Evolutionary conservation across 2,329 filamentous ascomycete genomes (phyloP), one percentile per base, ranked within the genome.

Genomic region (Ceratocystis cubensis): DNA sequence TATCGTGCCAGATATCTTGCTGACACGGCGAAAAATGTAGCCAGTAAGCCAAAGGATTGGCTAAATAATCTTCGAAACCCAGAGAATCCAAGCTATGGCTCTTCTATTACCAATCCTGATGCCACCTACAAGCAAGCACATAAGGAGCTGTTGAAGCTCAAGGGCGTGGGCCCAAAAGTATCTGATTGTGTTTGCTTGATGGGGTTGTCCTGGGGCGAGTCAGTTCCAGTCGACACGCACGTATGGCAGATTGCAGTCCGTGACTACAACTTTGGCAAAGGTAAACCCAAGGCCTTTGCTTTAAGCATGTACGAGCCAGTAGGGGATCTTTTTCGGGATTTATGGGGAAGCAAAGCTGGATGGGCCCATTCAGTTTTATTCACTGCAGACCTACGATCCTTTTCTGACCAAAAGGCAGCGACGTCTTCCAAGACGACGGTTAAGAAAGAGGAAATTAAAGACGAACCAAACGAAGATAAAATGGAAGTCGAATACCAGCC

Each of bases 361-460:
- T 99, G 95, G 95, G 94, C 95, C 8, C 94, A 99, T 77, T 96
- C 90, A 2, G 94, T 99, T 7, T 80, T 99, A 13, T 99, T 99
- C 73, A 96, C 94, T 0, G 95, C 94, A 0, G 92, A 99, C 73
- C 75, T 99, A 66, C 88, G 85, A 72, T 84, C 89, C 0, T 97
- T 97, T 72, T 87, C 91, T 0, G 88, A 89, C 70, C 81, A 82
- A 59, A 77, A 68, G 48, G 53, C 64, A 13, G 61, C 22, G 1
- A n/a, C 37, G 20, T 61, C 28, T 45, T 5, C 70, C 1, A 67
- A 69, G 62, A 66, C 50, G 3, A 65, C 70, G 8, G 62, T 69
- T 15, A 72, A 61, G 57, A 66, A 72, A 45, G 48, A 69, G 5
- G 71, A 73, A 53, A 70, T 72, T 30, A 67, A 70, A 17, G 70